These are phyloP conservation scores for Cruciata laevipes DNA, from an alignment of 257 asterid genomes.

Conservation along the genomic window DNA sequence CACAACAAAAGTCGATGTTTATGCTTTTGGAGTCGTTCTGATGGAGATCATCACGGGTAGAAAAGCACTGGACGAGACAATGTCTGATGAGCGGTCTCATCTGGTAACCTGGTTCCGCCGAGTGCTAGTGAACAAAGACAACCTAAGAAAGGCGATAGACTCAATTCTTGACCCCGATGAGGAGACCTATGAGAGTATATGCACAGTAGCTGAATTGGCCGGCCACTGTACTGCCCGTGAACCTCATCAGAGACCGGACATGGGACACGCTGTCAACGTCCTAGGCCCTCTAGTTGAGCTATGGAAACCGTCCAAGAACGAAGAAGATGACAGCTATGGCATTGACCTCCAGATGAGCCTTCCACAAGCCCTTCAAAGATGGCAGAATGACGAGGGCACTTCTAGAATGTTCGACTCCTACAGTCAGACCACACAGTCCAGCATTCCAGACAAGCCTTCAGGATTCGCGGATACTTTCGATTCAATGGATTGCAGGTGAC, in stretches of 20 bases:
- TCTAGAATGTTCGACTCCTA: slow-evolving; percentile 80
- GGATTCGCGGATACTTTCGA: slow-evolving; percentile 66
- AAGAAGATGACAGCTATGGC: slow-evolving; percentile 60
- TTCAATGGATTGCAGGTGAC: slow-evolving; percentile 74
- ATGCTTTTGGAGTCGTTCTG: slow-evolving; percentile 82
- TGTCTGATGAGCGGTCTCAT: slow-evolving; percentile 87
- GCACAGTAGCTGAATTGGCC: slow-evolving; percentile 80
- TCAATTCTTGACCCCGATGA: slow-evolving; percentile 57
- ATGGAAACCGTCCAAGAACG: slow-evolving; percentile 64
- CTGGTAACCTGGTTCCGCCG: slow-evolving; percentile 90
- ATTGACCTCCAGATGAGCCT: slow-evolving; percentile 77
- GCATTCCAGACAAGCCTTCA: slow-evolving; percentile 66
- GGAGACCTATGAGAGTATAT: slow-evolving; percentile 70
- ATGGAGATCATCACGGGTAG: slow-evolving; percentile 88
- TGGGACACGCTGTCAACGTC: slow-evolving; percentile 93
- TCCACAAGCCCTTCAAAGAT: slow-evolving; percentile 84
- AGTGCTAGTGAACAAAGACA: slow-evolving; percentile 77
- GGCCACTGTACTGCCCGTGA: slow-evolving; percentile 92
- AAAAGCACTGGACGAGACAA: slow-evolving; percentile 69
- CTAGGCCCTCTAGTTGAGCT: slow-evolving; percentile 86
- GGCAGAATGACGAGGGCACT: slow-evolving; percentile 91
- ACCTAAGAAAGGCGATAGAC: slow-evolving; percentile 65
- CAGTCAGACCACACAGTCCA: slow-evolving; percentile 55
- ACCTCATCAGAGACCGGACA: slow-evolving; percentile 89
- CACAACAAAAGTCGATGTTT: slow-evolving; percentile 86